A percentile compares a stretch with the other conserved stretches of the same genome.
Evolutionary conservation across 2,329 filamentous ascomycete genomes (phyloP).

Genomic region (Alternaria solani): DNA sequence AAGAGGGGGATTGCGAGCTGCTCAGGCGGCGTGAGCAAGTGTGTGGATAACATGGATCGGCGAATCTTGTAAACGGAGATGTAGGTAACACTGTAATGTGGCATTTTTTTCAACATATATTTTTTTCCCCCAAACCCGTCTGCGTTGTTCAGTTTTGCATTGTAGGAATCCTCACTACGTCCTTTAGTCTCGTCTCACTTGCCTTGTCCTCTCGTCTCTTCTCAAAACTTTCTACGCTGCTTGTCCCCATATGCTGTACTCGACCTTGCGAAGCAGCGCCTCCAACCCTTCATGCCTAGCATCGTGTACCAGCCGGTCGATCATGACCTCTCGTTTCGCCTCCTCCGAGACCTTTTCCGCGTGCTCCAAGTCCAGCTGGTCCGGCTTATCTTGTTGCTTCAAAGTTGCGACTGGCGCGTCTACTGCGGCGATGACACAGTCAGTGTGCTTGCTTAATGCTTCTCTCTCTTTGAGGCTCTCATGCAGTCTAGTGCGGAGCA

Average conservation of each 20-base stretch:
- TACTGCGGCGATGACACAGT: not conserved
- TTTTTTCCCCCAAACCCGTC: not conserved
- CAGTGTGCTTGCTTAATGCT: not conserved
- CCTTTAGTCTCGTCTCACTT: not conserved
- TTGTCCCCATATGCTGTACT: not conserved
- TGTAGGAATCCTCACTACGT: not conserved
- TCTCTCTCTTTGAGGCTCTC: not conserved
- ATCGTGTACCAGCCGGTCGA: not conserved
- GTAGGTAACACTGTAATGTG: not conserved
- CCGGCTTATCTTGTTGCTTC: not conserved
- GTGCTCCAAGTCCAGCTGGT: not conserved
- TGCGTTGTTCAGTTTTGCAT: not conserved
- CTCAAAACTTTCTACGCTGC: not conserved
- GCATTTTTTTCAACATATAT: not conserved
- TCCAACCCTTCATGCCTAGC: not conserved
- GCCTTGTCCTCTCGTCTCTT: not conserved
- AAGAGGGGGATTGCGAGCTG: slow-evolving; percentile 13
- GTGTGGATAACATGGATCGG: not conserved
- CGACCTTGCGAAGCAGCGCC: not conserved
- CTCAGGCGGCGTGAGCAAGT: slow-evolving; percentile 8
- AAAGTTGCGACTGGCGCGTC: no score
- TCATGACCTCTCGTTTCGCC: not conserved
- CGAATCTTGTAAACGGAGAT: not conserved
- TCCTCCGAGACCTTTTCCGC: not conserved
- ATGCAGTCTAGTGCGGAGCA: not conserved